These are phyloP conservation scores for Nemania sp. DNA, from an alignment of 2,329 filamentous ascomycete species.

Conservation along the genomic window DNA sequence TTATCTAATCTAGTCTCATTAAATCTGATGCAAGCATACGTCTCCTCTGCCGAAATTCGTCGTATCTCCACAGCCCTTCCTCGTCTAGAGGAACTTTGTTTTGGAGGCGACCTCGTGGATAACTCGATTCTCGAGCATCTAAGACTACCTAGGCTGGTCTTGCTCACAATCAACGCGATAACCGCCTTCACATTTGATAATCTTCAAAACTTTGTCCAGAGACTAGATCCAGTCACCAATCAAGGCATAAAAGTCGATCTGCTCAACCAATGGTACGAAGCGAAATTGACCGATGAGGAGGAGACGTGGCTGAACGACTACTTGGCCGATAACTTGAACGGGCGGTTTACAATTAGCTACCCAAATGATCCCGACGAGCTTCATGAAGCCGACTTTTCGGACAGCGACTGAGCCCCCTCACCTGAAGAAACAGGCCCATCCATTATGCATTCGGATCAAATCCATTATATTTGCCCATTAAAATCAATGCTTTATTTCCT, in stretches of 20 bases:
- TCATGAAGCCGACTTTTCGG: conserved; percentile 53
- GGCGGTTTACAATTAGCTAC: conserved; percentile 53
- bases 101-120: conserved; percentile 67
- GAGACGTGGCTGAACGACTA: conserved; percentile 44
- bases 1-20: conserved; percentile 65
- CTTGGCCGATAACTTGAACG: conserved; percentile 47
- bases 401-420: conserved; percentile 36
- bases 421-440: conserved; percentile 14
- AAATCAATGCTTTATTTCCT: too few relatives aligned
- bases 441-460: neutral
- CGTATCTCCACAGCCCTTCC: conserved; percentile 59
- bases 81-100: conserved; percentile 66
- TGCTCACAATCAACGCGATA: conserved; percentile 65
- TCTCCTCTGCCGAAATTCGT: conserved; percentile 63
- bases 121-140: conserved; percentile 56
- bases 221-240: conserved; percentile 49
- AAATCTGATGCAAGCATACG: conserved; percentile 63
- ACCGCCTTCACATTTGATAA: conserved; percentile 66
- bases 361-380: conserved; percentile 52
- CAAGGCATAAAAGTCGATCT: conserved; percentile 52
- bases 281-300: conserved; percentile 47
- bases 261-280: conserved; percentile 50
- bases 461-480: neutral
- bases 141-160: conserved; percentile 60
- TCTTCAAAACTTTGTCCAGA: conserved; percentile 58